These are phyloP conservation scores for Neurospora cerealis DNA, from an alignment of 495 filamentous ascomycete genomes.

Conservation along the genomic window DNA sequence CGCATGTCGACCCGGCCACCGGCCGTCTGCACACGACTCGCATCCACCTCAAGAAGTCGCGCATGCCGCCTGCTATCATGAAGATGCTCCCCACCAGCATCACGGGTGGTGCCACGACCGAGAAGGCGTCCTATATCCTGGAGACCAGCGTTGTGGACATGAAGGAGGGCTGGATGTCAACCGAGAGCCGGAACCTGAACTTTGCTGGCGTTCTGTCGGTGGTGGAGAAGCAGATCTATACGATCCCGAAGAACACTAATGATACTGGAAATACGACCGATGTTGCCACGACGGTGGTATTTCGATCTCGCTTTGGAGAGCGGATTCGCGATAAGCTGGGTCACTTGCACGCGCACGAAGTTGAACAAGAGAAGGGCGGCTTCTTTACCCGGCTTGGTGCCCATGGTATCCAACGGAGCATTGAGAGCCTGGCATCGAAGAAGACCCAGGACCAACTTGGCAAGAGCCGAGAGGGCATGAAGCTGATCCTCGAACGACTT, in stretches of 20 bases:
- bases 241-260: slow-evolving; percentile 31
- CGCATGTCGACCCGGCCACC: slow-evolving; percentile 67
- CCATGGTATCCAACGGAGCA: slow-evolving; percentile 71
- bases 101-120: slow-evolving; percentile 58
- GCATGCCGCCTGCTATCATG: slow-evolving; percentile 71
- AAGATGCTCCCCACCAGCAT: slow-evolving; percentile 66
- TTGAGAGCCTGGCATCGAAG: slow-evolving; percentile 79
- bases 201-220: slow-evolving; percentile 90
- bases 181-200: slow-evolving; percentile 75
- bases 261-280: slow-evolving; percentile 51
- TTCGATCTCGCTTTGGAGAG: slow-evolving; percentile 72
- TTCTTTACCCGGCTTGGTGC: slow-evolving; percentile 56
- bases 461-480: slow-evolving; percentile 92
- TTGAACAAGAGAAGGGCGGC: slow-evolving; percentile 17
- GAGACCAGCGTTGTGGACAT: slow-evolving; percentile 87
- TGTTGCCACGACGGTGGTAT: slow-evolving; percentile 75
- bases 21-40: slow-evolving; percentile 80
- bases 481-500: slow-evolving; percentile 78
- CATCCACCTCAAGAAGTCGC: slow-evolving; percentile 88
- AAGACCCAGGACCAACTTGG: slow-evolving; percentile 73
- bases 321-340: slow-evolving; percentile 47
- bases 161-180: slow-evolving; percentile 79
- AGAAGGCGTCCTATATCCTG: slow-evolving; percentile 78
- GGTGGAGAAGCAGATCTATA: slow-evolving; percentile 75
- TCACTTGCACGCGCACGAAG: slow-evolving; percentile 10